phyloP scores from a whole-genome alignment of 1,284 basidiomycete genomes.

The Sphaerobolus stellatus region DNA sequence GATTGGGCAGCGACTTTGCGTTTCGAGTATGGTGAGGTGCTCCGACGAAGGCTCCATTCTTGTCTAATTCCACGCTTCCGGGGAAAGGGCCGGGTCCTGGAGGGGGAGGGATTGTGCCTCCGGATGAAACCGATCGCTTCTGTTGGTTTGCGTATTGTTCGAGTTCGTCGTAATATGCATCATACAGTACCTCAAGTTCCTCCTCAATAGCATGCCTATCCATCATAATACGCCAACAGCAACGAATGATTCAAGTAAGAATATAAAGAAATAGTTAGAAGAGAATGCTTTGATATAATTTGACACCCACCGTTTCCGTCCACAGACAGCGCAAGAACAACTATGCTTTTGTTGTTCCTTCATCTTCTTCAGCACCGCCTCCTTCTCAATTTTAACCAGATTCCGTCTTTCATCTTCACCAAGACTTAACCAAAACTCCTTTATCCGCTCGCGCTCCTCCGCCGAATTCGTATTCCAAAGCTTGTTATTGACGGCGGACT shows the following conservation, averaged over 20 bases:
- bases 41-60: slow-evolving; percentile 80
- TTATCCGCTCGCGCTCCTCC: slow-evolving; percentile 95
- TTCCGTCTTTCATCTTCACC: slow-evolving; percentile 85
- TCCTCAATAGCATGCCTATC: slow-evolving; percentile 93
- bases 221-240: slow-evolving; percentile 23
- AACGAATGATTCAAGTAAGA: slow-evolving; percentile 4
- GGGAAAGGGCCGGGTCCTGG: slow-evolving; percentile 98
- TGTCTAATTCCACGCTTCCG: slow-evolving; percentile 94
- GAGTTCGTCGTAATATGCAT: slow-evolving; percentile 99
- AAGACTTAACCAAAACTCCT: slow-evolving; percentile 94
- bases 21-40: slow-evolving; percentile 41
- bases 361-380: slow-evolving; percentile 96
- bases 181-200: slow-evolving; percentile 98
- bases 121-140: slow-evolving; percentile 86
- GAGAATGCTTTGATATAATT: slow-evolving; percentile 25
- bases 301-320: slow-evolving; percentile 87
- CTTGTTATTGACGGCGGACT: slow-evolving; percentile 54
- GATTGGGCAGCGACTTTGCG: slow-evolving; percentile 21
- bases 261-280: slow-evolving; percentile 16
- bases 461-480: slow-evolving; percentile 88
- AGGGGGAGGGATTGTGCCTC: slow-evolving; percentile 84
- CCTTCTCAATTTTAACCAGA: slow-evolving; percentile 95
- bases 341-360: slow-evolving; percentile 98
- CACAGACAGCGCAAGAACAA: slow-evolving; percentile 95
- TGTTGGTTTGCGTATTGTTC: slow-evolving; percentile 98